Percentiles rank a stretch among this genome's conserved stretches.
Evolutionary conservation across 2,329 filamentous ascomycete genomes (phyloP).

Genomic region (Neophaeococcomyces aloes): DNA sequence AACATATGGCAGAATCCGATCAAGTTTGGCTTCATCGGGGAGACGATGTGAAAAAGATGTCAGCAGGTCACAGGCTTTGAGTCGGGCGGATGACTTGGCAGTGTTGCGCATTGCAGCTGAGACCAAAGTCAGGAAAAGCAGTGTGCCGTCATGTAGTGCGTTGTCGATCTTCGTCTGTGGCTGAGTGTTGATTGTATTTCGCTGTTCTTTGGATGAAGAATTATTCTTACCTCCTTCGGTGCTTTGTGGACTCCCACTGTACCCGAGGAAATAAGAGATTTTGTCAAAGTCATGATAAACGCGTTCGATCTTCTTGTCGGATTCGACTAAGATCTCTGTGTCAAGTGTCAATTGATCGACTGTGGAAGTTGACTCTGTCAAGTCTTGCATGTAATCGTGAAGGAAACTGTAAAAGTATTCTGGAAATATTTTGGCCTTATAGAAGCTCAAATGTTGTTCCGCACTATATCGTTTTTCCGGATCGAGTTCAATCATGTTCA

Average conservation of each 20-base stretch:
- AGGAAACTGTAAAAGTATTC: constrained; percentile 96
- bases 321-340: constrained; percentile 65
- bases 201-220: constrained; percentile 16
- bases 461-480: constrained; percentile 86
- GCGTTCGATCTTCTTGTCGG: constrained; percentile 86
- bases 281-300: constrained; percentile 96
- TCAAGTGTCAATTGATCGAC: constrained; percentile 59
- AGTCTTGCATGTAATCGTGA: constrained; percentile 93
- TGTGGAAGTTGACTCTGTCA: constrained; percentile 81
- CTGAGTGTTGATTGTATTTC: constrained; percentile 43
- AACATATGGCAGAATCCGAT: constrained; percentile 82
- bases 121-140: constrained; percentile 83
- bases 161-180: constrained; percentile 36
- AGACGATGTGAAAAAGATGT: constrained; percentile 83
- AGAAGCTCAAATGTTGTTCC: constrained; percentile 87
- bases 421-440: constrained; percentile 84
- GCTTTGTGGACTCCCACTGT: constrained; percentile 12
- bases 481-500: constrained; percentile 92
- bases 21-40: constrained; percentile 91
- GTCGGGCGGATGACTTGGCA: constrained; percentile 71
- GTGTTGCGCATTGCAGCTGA: constrained; percentile 84
- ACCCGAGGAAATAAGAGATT: constrained; percentile 86
- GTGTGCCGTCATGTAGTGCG: constrained; percentile 72
- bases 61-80: constrained; percentile 82
- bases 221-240: not conserved